Evolutionary conservation across 352 stramenopile genomes (phyloP), one percentile per base, ranked within the genome.

Genomic region (Globisporangium camurandrum): DNA sequence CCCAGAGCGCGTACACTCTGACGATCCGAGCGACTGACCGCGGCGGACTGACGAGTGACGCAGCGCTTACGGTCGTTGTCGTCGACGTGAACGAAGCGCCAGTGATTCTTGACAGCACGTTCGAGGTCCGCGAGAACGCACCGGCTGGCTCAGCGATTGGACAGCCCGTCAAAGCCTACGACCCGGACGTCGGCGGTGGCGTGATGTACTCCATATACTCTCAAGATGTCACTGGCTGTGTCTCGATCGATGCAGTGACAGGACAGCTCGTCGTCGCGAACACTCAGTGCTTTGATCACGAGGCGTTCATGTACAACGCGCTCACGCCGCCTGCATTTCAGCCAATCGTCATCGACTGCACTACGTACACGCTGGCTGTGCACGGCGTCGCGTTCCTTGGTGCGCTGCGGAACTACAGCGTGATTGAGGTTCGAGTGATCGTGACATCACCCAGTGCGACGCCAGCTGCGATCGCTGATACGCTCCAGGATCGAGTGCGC

Each of bases 81-180:
- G 30, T 67, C 0, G 66, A 85, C 45, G 62, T 73, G 10, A 85
- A 85, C 31, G 73, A 83, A 20, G 33, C 58, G 20, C 73, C 72
- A 2, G 27, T 74, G 6, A 68, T 82, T 26, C 16, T 55, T 11
- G 56, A 61, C 37, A 23, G 30, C 7, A 31, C 28, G 9, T 54
- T 75, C 26, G 20, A 51, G 14, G 14, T 78, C 19, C 47, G 38
- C 17, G 70, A 82, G 52, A 82, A 82, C 38, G 22, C 37, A 3
- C 47, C 37, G 10, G 22, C 26, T 31, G 47, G 47, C 4, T 52
- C 54, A 1, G 49, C 62, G 16, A 48, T 54, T 3, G 62, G 62
- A 2, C 54, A 49, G 17, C 53, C 53, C 2, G 28, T 60, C 11
- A 31, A n/a, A 14, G 53, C 45, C 12, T 50, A 38, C n/a, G 53